Conservation (phyloP, 108 stramenopile species). For the Fragilaria crotonensis region DNA sequence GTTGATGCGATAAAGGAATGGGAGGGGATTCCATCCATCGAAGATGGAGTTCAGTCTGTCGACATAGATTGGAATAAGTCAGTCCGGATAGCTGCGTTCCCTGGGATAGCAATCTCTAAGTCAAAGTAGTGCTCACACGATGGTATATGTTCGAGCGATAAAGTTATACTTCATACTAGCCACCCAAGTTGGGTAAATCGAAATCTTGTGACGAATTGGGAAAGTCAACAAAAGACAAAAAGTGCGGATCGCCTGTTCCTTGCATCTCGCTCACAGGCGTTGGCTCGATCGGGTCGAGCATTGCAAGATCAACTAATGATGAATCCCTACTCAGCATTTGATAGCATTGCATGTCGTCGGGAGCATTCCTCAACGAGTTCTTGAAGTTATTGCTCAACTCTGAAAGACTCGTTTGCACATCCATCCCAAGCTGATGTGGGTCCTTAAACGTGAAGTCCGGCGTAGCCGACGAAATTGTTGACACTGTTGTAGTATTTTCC, state of each 20-base stretch:
- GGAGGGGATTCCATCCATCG: not conserved
- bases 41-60: constrained; percentile 10
- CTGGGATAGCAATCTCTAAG: too few relatives aligned
- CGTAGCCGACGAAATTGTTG: constrained; percentile 6
- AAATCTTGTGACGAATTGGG: constrained; percentile 17
- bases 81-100: too few relatives aligned
- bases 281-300: constrained; percentile 31
- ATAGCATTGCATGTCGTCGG: not conserved
- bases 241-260: not conserved
- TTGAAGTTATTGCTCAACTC: constrained; percentile 55
- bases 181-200: too few relatives aligned
- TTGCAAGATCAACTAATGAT: constrained; percentile 70
- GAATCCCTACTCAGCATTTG: constrained; percentile 50
- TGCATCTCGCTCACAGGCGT: constrained; percentile 7
- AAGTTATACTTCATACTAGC: too few relatives aligned
- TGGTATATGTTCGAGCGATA: too few relatives aligned
- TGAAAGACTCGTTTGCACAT: constrained; percentile 38
- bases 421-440: constrained; percentile 35
- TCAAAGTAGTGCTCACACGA: too few relatives aligned
- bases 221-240: constrained; percentile 39
- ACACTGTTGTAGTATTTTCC: not conserved
- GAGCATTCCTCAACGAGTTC: constrained; percentile 17
- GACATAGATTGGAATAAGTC: not conserved
- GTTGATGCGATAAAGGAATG: constrained; percentile 8
- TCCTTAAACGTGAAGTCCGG: constrained; percentile 20